These are phyloP conservation scores for Phyllostachys edulis DNA, from an alignment of 176 grass and related monocot genomes.

Conservation along the genomic window DNA sequence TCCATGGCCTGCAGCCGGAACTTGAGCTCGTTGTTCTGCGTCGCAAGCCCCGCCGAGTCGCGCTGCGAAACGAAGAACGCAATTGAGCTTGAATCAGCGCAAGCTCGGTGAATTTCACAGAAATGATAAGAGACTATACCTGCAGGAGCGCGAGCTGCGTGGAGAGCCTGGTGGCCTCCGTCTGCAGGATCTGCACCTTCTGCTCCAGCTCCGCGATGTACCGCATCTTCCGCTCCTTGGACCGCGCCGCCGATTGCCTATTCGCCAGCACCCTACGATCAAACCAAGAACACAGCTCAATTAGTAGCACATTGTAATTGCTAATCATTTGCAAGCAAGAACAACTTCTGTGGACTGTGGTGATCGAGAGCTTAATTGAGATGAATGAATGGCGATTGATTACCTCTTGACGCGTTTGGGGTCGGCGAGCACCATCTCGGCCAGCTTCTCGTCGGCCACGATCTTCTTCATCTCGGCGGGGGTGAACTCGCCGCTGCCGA, in stretches of 20 bases:
- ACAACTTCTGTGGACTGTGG: neutral
- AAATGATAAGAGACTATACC: conserved; percentile 1
- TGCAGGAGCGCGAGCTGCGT: conserved; percentile 79
- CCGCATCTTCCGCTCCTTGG: conserved; percentile 88
- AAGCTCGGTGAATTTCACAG: neutral
- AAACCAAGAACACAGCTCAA: neutral
- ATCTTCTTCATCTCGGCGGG: conserved; percentile 98
- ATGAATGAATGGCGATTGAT: neutral
- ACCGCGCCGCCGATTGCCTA: conserved; percentile 87
- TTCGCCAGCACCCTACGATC: conserved; percentile 77
- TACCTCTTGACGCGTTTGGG: conserved; percentile 98
- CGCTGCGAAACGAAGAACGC: conserved; percentile 40
- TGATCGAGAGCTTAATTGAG: neutral
- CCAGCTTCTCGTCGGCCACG: conserved; percentile 87
- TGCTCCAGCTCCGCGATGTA: conserved; percentile 93
- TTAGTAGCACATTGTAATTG: neutral
- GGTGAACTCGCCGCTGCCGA: conserved; percentile 84
- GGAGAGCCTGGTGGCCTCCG: conserved; percentile 74
- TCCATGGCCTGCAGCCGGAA: conserved; percentile 95
- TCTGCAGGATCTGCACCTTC: conserved; percentile 91
- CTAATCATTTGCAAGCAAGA: neutral
- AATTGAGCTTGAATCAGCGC: no score
- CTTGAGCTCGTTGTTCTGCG: conserved; percentile 89
- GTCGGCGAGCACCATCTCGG: conserved; percentile 90
- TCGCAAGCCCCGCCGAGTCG: conserved; percentile 58